Percentiles rank a stretch among this genome's conserved stretches.
Evolutionary conservation across 306 rosid genomes (phyloP).

Genomic region (Chamaecrista fasciculata): DNA sequence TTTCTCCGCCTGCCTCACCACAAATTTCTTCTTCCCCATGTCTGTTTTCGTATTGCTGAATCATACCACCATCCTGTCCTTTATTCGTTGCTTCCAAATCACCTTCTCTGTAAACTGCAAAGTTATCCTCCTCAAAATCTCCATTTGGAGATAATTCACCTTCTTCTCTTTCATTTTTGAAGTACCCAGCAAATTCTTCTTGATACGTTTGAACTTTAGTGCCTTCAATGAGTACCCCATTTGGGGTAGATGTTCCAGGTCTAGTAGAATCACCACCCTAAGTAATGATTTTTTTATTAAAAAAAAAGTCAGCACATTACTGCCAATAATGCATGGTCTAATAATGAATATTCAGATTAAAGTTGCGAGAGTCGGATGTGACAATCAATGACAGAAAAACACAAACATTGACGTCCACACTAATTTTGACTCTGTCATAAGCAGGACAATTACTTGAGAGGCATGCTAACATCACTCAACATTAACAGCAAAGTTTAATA

Average conservation of each 20-base stretch:
- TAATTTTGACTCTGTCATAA: not conserved
- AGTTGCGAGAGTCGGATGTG: not conserved
- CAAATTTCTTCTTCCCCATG: slow-evolving; percentile 57
- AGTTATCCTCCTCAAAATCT: slow-evolving; percentile 95
- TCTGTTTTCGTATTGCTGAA: slow-evolving; percentile 57
- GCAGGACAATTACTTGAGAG: not conserved
- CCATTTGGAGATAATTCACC: slow-evolving; percentile 98
- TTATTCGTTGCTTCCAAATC: slow-evolving; percentile 50
- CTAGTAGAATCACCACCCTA: slow-evolving; percentile 79
- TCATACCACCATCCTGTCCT: slow-evolving; percentile 47
- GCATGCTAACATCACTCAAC: not conserved
- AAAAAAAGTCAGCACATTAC: slow-evolving; percentile 20
- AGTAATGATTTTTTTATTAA: slow-evolving; percentile 3
- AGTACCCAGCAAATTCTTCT: slow-evolving; percentile 68
- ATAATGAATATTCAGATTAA: slow-evolving; percentile 1
- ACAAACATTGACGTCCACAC: not conserved
- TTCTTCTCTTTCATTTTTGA: slow-evolving; percentile 90
- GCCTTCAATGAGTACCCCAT: slow-evolving; percentile 50
- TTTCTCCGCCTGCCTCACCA: slow-evolving; percentile 72
- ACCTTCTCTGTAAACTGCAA: slow-evolving; percentile 63
- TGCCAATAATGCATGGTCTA: not conserved
- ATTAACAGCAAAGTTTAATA: not conserved
- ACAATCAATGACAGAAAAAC: not conserved
- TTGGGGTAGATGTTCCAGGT: slow-evolving; percentile 53
- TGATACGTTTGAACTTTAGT: slow-evolving; percentile 48